Conservation (phyloP, 352 stramenopile genomes). For the Blastocystis sp. region DNA sequence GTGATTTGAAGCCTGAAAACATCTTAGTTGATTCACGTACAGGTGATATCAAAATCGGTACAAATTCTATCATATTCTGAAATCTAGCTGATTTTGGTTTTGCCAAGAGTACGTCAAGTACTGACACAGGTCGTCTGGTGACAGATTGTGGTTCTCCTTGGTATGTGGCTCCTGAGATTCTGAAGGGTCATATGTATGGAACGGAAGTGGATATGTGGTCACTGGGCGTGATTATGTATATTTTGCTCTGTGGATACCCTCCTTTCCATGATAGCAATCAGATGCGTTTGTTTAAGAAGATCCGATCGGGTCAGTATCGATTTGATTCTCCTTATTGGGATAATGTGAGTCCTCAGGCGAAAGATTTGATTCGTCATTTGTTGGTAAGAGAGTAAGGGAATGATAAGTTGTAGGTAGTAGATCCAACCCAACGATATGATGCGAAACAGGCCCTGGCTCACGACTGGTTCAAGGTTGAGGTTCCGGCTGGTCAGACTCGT, state of each 20-base stretch:
- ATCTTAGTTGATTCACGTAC: constrained; percentile 78
- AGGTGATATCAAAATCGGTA: constrained; percentile 65
- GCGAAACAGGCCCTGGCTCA: constrained; percentile 77
- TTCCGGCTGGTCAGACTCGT: background rate
- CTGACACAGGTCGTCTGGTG: constrained; percentile 66
- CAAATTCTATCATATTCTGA: background rate
- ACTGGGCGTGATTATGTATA: constrained; percentile 88
- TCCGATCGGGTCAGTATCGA: constrained; percentile 82
- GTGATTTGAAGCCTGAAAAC: constrained; percentile 84
- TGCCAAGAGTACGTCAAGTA: constrained; percentile 78
- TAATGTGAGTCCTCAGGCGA: constrained; percentile 85
- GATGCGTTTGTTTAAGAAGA: constrained; percentile 82
- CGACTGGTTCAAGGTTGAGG: constrained; percentile 77
- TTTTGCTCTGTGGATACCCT: constrained; percentile 86
- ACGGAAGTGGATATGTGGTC: constrained; percentile 87
- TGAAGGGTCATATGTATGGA: constrained; percentile 82
- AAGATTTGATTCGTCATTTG: constrained; percentile 77
- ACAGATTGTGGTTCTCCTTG: constrained; percentile 74
- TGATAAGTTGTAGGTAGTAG: constrained; percentile 69
- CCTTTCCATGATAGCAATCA: constrained; percentile 85
- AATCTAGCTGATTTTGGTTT: constrained; percentile 83
- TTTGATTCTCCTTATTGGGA: constrained; percentile 88
- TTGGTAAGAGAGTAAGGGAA: constrained; percentile 82
- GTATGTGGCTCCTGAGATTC: constrained; percentile 89
- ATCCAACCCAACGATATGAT: constrained; percentile 70